phyloP scores from a whole-genome alignment of 148 eudicot genomes.

The Rhododendron henanense region DNA sequence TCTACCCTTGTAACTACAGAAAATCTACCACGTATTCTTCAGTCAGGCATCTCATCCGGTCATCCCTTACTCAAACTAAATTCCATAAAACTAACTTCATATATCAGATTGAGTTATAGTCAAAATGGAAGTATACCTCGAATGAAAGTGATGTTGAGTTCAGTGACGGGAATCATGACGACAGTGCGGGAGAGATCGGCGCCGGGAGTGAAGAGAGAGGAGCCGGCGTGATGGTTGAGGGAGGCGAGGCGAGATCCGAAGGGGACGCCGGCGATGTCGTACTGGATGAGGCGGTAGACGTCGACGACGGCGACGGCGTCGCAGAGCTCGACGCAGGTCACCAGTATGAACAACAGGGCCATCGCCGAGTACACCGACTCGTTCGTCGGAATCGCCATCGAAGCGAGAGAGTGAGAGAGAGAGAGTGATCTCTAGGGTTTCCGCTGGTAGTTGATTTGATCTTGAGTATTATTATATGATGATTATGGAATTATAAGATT shows the following conservation, averaged over 20 bases:
- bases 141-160: slow-evolving; percentile 53
- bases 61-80: neutral
- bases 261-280: slow-evolving; percentile 86
- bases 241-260: slow-evolving; percentile 83
- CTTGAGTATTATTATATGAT: neutral
- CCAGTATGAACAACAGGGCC: slow-evolving; percentile 46
- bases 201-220: slow-evolving; percentile 49
- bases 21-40: neutral
- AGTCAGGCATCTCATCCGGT: neutral
- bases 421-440: neutral
- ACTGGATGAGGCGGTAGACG: slow-evolving; percentile 94
- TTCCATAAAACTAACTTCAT: neutral
- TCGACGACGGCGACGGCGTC: slow-evolving; percentile 94
- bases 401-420: neutral
- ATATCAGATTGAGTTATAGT: neutral
- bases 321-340: slow-evolving; percentile 79
- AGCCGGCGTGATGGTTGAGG: slow-evolving; percentile 86
- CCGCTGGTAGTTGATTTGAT: neutral
- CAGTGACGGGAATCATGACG: slow-evolving; percentile 67
- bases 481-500: neutral
- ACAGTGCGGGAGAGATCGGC: slow-evolving; percentile 86
- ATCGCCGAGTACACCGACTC: slow-evolving; percentile 46
- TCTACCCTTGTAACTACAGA: neutral
- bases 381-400: slow-evolving; percentile 41
- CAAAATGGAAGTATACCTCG: slow-evolving; percentile 38